phyloP scores from a whole-genome alignment of 1,284 basidiomycete species.

The Moesziomyces globuligerus region DNA sequence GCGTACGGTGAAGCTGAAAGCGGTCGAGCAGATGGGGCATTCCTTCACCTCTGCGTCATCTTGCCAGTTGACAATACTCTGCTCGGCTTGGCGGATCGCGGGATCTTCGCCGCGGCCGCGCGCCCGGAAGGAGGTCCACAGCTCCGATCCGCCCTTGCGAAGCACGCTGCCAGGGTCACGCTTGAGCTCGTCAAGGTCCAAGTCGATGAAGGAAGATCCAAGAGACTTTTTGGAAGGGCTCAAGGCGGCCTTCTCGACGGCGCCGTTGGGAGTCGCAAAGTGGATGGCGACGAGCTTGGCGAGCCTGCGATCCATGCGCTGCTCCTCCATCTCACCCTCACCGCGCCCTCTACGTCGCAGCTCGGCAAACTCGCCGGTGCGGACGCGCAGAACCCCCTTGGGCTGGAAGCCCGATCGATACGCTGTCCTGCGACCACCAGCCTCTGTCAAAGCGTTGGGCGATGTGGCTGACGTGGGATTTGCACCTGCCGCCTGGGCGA shows the following conservation, averaged over 20 bases:
- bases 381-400: slow-evolving; percentile 50
- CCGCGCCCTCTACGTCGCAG: slow-evolving; percentile 22
- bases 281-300: slow-evolving; percentile 57
- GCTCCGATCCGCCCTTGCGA: slow-evolving; percentile 33
- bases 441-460: not conserved
- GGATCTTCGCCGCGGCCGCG: slow-evolving; percentile 43
- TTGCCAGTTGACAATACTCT: slow-evolving; percentile 94
- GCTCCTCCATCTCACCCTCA: slow-evolving; percentile 55
- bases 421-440: slow-evolving; percentile 31
- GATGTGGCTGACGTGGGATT: slow-evolving; percentile 3
- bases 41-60: slow-evolving; percentile 79
- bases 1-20: slow-evolving; percentile 88
- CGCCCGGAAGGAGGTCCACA: slow-evolving; percentile 46
- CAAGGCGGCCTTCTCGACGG: slow-evolving; percentile 12
- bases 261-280: slow-evolving; percentile 28
- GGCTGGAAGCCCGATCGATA: slow-evolving; percentile 60
- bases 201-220: slow-evolving; percentile 24
- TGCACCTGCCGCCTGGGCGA: slow-evolving; percentile 29
- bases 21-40: slow-evolving; percentile 87
- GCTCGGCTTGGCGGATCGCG: slow-evolving; percentile 72
- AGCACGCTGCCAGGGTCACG: slow-evolving; percentile 38
- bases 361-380: slow-evolving; percentile 47
- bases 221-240: slow-evolving; percentile 17
- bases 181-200: slow-evolving; percentile 45
- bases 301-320: slow-evolving; percentile 59